phyloP scores from a whole-genome alignment of 2,329 filamentous ascomycete species.

The Penicillium sp. region DNA sequence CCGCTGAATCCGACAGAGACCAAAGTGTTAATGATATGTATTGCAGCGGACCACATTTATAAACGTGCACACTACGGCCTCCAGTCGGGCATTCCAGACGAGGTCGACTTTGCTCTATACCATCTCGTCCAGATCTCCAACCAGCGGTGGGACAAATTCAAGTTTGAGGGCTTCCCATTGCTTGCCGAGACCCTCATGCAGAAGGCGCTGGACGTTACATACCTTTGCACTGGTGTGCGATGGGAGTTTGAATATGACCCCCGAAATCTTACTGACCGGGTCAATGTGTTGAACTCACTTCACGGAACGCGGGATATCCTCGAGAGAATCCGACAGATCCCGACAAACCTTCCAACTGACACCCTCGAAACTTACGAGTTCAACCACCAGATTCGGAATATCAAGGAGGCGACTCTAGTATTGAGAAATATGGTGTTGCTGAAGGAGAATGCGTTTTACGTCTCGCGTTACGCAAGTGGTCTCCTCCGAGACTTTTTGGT shows the following conservation, averaged over 20 bases:
- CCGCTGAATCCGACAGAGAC: neutral
- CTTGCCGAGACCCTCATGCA: constrained; percentile 85
- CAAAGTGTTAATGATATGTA: constrained; percentile 6
- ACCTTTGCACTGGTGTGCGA: constrained; percentile 75
- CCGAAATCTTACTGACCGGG: constrained; percentile 50
- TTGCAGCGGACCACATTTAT: constrained; percentile 66
- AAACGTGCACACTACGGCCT: constrained; percentile 81
- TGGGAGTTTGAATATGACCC: constrained; percentile 75
- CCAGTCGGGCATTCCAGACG: constrained; percentile 72
- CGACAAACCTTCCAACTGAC: constrained; percentile 60
- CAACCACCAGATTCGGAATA: constrained; percentile 67
- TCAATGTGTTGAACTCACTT: constrained; percentile 63
- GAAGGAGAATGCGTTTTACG: constrained; percentile 79
- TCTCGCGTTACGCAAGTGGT: constrained; percentile 64
- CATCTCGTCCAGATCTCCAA: constrained; percentile 94
- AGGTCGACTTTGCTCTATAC: constrained; percentile 90
- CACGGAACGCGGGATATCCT: constrained; percentile 69
- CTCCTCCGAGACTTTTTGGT: constrained; percentile 78
- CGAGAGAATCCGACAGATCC: constrained; percentile 66
- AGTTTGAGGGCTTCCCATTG: constrained; percentile 86
- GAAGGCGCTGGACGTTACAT: constrained; percentile 75
- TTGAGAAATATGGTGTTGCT: constrained; percentile 96
- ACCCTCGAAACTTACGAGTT: constrained; percentile 69
- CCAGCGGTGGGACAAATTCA: constrained; percentile 92
- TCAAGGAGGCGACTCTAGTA: constrained; percentile 84